These are phyloP conservation scores for Thuja plicata DNA, from an alignment of 83 land plant genomes.

Conservation along the genomic window DNA sequence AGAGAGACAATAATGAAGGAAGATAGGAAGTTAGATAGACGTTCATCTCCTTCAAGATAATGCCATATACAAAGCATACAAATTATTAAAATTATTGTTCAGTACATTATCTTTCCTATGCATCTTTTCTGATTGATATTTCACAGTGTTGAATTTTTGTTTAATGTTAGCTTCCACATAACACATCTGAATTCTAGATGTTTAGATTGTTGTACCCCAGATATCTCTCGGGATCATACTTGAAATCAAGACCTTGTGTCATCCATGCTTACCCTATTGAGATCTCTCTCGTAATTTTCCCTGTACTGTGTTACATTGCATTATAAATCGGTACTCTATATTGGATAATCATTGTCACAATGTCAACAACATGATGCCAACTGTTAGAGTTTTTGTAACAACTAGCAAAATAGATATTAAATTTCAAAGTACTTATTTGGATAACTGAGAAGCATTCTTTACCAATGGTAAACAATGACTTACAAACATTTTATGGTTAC, in stretches of 20 bases:
- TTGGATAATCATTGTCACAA: not conserved
- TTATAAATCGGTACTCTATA: not conserved
- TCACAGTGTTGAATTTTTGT: not conserved
- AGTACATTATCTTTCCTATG: not conserved
- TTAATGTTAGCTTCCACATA: not conserved
- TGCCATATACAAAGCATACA: not conserved
- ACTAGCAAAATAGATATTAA: not conserved
- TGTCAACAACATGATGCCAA: not conserved
- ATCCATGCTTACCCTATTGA: not conserved
- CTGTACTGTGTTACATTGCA: not conserved
- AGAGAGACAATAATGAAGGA: not conserved
- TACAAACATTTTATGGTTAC: not conserved
- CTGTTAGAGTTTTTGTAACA: not conserved
- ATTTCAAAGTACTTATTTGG: not conserved
- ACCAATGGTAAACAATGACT: not conserved
- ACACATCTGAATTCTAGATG: not conserved
- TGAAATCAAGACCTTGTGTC: not conserved
- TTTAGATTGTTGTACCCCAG: not conserved
- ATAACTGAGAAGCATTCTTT: not conserved
- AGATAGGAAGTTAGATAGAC: not conserved
- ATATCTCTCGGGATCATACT: not conserved
- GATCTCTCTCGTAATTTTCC: not conserved
- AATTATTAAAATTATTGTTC: not conserved
- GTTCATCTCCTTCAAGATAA: not conserved
- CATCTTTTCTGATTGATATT: not conserved